A percentile compares a stretch with the other conserved stretches of the same genome.
These are phyloP conservation scores for Pleurotus cornucopiae DNA, from an alignment of 768 basidiomycete species.

Conservation along the genomic window DNA sequence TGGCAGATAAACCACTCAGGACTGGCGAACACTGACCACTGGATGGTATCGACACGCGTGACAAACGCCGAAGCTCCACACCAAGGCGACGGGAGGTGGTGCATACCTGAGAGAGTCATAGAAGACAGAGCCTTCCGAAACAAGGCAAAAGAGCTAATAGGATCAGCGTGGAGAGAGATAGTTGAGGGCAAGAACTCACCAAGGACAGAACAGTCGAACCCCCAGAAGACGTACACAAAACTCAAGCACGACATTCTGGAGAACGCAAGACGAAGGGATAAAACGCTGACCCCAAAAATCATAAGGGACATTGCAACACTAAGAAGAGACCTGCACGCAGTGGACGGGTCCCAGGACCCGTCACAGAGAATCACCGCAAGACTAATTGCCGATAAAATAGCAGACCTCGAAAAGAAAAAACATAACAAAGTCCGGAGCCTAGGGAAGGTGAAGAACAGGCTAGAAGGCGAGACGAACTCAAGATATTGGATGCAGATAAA, in stretches of 20 bases:
- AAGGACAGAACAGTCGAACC: background rate
- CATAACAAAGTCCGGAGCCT: conserved; percentile 6
- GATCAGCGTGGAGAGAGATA: background rate
- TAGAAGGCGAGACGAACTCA: conserved; percentile 2
- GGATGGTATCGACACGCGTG: conserved; percentile 21
- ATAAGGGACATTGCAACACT: conserved; percentile 1
- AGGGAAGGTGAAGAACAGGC: background rate
- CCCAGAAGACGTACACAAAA: background rate
- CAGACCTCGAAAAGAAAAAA: conserved; percentile 1
- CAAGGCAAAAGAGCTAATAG: conserved; percentile 1
- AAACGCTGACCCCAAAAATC: conserved; percentile 8
- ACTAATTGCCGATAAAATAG: conserved; percentile 1
- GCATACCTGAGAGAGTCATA: conserved; percentile 16
- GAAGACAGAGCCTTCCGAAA: conserved; percentile 16
- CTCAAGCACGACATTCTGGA: background rate
- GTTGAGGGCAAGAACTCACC: background rate
- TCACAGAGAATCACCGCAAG: background rate
- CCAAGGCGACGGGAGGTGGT: conserved; percentile 28
- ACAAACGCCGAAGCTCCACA: conserved; percentile 17
- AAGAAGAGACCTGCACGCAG: background rate
- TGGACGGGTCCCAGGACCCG: background rate
- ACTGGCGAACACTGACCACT: conserved; percentile 25
- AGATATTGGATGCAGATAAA: conserved; percentile 2
- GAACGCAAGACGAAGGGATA: background rate
- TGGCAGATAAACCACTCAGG: conserved; percentile 20